Evolutionary conservation across 208 protist genomes (phyloP).

Genomic region (Trypanosoma avium): DNA sequence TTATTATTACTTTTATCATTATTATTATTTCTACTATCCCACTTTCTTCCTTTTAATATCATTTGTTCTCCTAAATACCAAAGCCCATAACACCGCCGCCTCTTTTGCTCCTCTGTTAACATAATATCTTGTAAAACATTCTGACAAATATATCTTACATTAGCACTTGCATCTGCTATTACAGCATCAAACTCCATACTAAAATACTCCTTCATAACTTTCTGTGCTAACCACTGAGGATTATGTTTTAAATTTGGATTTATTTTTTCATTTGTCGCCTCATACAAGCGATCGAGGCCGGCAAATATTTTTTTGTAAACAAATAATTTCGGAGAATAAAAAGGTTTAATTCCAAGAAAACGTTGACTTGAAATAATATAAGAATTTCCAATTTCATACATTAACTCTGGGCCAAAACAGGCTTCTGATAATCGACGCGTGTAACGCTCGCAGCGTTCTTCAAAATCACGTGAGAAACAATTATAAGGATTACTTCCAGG

Average conservation of each 20-base stretch:
- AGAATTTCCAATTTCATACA: slow-evolving; percentile 74
- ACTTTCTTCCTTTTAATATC: slow-evolving; percentile 54
- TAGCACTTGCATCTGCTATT: slow-evolving; percentile 60
- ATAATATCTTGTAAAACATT: slow-evolving; percentile 69
- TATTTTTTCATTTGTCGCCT: slow-evolving; percentile 50
- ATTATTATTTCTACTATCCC: slow-evolving; percentile 24
- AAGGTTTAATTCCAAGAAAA: slow-evolving; percentile 73
- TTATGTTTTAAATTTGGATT: slow-evolving; percentile 14
- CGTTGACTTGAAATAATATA: slow-evolving; percentile 79
- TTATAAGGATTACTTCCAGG: slow-evolving; percentile 69
- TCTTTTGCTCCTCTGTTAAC: slow-evolving; percentile 52
- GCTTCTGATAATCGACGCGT: slow-evolving; percentile 53
- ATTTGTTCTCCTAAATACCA: slow-evolving; percentile 83
- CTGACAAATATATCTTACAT: slow-evolving; percentile 69
- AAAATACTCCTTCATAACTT: slow-evolving; percentile 80
- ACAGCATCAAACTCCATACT: slow-evolving; percentile 86
- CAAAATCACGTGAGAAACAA: slow-evolving; percentile 77
- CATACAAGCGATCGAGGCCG: slow-evolving; percentile 61
- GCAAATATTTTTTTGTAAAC: slow-evolving; percentile 62
- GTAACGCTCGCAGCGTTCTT: slow-evolving; percentile 67
- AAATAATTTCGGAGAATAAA: slow-evolving; percentile 79
- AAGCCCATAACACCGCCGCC: slow-evolving; percentile 76
- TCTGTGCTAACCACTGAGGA: slow-evolving; percentile 38
- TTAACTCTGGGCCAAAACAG: slow-evolving; percentile 78
- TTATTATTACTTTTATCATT: no score